Percentiles rank a stretch among this genome's conserved stretches.
Evolutionary conservation across 148 eudicot species (phyloP).

Genomic region (Persicaria maculosa): DNA sequence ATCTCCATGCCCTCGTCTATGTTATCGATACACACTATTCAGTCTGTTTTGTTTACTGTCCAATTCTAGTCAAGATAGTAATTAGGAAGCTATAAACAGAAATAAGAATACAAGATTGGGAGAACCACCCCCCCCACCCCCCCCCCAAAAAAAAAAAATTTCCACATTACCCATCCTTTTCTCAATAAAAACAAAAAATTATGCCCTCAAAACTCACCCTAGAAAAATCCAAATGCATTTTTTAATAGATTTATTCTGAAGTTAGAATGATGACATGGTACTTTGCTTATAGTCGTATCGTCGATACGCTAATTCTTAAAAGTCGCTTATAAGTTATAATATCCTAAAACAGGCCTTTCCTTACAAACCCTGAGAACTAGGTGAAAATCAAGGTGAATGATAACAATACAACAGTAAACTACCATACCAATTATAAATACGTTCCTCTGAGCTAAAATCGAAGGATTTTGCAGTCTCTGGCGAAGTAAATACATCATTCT

Average conservation of each 20-base stretch:
- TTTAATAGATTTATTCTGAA: neutral
- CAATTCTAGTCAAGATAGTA: neutral
- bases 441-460: conserved; percentile 79
- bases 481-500: conserved; percentile 65
- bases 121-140: neutral
- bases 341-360: neutral
- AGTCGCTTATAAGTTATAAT: neutral
- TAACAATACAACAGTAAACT: neutral
- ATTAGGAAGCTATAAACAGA: neutral
- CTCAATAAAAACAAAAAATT: neutral
- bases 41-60: neutral
- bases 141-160: no score
- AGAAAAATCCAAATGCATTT: neutral
- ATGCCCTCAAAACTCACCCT: neutral
- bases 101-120: neutral
- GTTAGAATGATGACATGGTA: neutral
- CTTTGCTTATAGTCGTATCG: neutral
- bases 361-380: neutral
- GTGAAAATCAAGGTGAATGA: neutral
- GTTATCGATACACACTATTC: neutral
- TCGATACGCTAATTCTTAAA: neutral
- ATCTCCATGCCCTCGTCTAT: neutral
- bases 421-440: conserved; percentile 82
- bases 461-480: conserved; percentile 70
- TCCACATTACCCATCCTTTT: neutral